These are phyloP conservation scores for Sclerotinia sclerotiorum DNA, from an alignment of 2,329 filamentous ascomycete genomes.

Conservation along the genomic window DNA sequence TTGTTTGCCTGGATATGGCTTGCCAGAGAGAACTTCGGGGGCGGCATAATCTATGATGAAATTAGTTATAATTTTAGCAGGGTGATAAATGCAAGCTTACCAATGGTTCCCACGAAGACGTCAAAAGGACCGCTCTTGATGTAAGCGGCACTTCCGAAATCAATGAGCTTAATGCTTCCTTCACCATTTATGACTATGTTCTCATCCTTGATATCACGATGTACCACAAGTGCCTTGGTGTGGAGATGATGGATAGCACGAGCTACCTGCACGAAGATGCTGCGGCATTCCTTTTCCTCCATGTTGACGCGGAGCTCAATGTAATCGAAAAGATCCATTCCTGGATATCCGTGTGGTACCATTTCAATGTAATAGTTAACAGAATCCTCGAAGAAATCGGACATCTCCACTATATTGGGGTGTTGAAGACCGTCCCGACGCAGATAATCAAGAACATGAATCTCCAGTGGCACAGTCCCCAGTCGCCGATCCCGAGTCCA, in stretches of 20 bases:
- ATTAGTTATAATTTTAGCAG: constrained; percentile 24
- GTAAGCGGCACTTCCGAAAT: constrained; percentile 97
- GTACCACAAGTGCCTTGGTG: constrained; percentile 85
- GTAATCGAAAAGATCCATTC: constrained; percentile 99
- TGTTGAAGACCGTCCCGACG: constrained; percentile 68
- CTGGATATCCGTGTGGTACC: constrained; percentile 88
- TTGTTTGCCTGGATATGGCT: constrained; percentile 89
- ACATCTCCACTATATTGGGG: constrained; percentile 71
- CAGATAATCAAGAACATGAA: constrained; percentile 93
- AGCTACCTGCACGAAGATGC: constrained; percentile 93
- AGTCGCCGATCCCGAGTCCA: constrained; percentile 94
- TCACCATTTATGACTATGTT: constrained; percentile 96
- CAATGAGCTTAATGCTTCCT: constrained; percentile 93
- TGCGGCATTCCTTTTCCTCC: constrained; percentile 90
- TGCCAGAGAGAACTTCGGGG: constrained; percentile 92
- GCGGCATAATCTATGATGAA: constrained; percentile 80
- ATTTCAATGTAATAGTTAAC: constrained; percentile 99
- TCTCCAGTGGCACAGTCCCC: constrained; percentile 93
- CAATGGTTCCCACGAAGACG: constrained; percentile 97
- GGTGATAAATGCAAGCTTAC: constrained; percentile 51
- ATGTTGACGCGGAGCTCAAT: constrained; percentile 95
- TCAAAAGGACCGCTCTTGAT: constrained; percentile 98
- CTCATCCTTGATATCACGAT: constrained; percentile 98
- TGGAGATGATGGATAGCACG: constrained; percentile 89
- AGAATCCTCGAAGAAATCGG: constrained; percentile 74